Percentiles rank a stretch among this genome's conserved stretches.
Evolutionary conservation across 2,329 filamentous ascomycete species (phyloP).

Genomic region (Hypoxylon sp.): DNA sequence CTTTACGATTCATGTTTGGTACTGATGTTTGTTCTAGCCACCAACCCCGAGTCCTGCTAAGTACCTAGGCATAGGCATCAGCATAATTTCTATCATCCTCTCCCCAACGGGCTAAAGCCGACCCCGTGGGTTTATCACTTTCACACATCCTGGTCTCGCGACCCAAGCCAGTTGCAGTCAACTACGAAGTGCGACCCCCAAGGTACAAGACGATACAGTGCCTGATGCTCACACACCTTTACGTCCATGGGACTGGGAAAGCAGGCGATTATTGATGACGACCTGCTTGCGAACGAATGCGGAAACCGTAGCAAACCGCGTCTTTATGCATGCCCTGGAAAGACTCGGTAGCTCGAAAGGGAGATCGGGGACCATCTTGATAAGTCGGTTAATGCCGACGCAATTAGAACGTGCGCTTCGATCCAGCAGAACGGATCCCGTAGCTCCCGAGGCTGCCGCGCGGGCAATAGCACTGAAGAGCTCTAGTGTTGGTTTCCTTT

Average conservation of each 20-base stretch:
- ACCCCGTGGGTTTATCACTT: neutral
- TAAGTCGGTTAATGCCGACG: constrained; percentile 31
- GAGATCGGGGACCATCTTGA: constrained; percentile 29
- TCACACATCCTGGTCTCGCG: neutral
- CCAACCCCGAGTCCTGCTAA: no score
- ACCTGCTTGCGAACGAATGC: constrained; percentile 10
- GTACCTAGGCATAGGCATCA: no score
- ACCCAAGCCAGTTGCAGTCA: neutral
- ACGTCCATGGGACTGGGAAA: no score
- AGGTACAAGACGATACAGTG: no score
- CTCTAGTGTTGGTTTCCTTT: neutral
- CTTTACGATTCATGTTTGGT: neutral
- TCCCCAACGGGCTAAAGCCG: neutral
- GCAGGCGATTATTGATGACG: neutral
- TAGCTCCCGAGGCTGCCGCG: constrained; percentile 21
- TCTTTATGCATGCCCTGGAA: constrained; percentile 1
- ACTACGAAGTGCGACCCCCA: neutral
- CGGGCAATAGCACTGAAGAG: neutral
- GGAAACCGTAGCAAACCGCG: constrained; percentile 16
- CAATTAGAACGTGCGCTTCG: constrained; percentile 27
- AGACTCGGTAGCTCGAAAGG: constrained; percentile 3
- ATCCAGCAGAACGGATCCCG: constrained; percentile 31
- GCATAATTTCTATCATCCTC: no score
- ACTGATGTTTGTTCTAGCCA: neutral
- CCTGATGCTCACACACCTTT: no score